Conservation (phyloP, 2,329 filamentous ascomycete genomes). For the Ascochyta rabiei region DNA sequence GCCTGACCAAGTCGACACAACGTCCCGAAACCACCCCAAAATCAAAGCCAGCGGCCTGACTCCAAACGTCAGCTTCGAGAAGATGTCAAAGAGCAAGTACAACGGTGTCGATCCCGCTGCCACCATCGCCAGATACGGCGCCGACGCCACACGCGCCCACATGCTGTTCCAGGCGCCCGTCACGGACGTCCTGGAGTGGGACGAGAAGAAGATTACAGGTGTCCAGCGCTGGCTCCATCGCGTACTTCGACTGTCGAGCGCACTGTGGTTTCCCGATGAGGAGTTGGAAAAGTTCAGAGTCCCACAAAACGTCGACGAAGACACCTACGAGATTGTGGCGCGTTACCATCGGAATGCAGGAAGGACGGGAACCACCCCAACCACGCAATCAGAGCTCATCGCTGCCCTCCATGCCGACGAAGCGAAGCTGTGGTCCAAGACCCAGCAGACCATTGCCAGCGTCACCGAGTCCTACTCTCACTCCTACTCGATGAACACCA, state of each 20-base stretch:
- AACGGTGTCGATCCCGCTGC: conserved; percentile 84
- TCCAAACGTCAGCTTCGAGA: conserved; percentile 75
- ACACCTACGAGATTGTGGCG: conserved; percentile 29
- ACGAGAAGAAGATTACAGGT: conserved; percentile 79
- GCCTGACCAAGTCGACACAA: conserved; percentile 74
- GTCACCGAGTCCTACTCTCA: conserved; percentile 72
- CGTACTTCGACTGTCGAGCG: conserved; percentile 61
- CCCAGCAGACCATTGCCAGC: conserved; percentile 70
- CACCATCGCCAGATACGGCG: conserved; percentile 76
- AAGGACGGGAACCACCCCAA: background rate
- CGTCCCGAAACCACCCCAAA: conserved; percentile 65
- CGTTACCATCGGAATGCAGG: background rate
- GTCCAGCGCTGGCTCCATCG: conserved; percentile 80
- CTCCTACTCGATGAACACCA: conserved; percentile 80
- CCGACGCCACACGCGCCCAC: conserved; percentile 83
- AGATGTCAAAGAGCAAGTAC: conserved; percentile 95
- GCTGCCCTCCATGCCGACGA: conserved; percentile 29
- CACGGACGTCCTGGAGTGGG: conserved; percentile 84
- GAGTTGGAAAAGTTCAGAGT: conserved; percentile 26
- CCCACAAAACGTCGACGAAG: conserved; percentile 32
- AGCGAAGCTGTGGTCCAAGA: conserved; percentile 65
- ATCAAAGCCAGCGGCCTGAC: conserved; percentile 66
- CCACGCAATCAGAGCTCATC: conserved; percentile 8
- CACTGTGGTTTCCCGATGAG: conserved; percentile 30
- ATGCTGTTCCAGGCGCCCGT: conserved; percentile 90